Percentiles rank a stretch among this genome's conserved stretches.
Conservation (phyloP, 176 grass and related monocot species). For the Cenchrus purpureus region DNA sequence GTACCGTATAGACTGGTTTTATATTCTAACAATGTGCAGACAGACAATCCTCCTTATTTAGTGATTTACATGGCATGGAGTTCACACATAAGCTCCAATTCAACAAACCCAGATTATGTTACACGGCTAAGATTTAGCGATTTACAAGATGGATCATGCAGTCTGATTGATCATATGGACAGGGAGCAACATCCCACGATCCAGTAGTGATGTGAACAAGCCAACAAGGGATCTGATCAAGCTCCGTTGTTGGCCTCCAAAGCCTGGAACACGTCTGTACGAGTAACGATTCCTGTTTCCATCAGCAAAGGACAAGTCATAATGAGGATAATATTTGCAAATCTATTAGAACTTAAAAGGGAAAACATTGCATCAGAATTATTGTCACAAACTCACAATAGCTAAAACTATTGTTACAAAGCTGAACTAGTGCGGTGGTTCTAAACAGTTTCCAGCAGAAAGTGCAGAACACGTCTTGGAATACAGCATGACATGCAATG, state of each 20-base stretch:
- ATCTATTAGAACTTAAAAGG: background rate
- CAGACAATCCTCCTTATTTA: no score
- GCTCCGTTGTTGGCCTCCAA: slow-evolving; percentile 39
- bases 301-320: background rate
- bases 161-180: slow-evolving; percentile 15
- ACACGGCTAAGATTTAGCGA: slow-evolving; percentile 15
- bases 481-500: background rate
- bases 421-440: background rate
- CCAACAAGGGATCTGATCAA: slow-evolving; percentile 6
- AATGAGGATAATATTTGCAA: background rate
- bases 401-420: background rate
- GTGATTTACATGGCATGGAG: background rate
- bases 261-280: slow-evolving; percentile 57
- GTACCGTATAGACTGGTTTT: no score
- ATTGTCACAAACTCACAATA: no score
- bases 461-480: background rate
- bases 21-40: no score
- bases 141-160: slow-evolving; percentile 8
- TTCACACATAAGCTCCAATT: background rate
- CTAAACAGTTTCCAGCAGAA: background rate
- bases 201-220: background rate
- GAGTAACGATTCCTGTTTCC: slow-evolving; percentile 60
- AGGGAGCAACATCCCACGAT: background rate
- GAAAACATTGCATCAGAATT: background rate
- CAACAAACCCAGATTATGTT: background rate